Percentiles rank a stretch among this genome's conserved stretches.
Evolutionary conservation across 2,329 filamentous ascomycete species (phyloP).

Genomic region (Cladorrhinum sp.): DNA sequence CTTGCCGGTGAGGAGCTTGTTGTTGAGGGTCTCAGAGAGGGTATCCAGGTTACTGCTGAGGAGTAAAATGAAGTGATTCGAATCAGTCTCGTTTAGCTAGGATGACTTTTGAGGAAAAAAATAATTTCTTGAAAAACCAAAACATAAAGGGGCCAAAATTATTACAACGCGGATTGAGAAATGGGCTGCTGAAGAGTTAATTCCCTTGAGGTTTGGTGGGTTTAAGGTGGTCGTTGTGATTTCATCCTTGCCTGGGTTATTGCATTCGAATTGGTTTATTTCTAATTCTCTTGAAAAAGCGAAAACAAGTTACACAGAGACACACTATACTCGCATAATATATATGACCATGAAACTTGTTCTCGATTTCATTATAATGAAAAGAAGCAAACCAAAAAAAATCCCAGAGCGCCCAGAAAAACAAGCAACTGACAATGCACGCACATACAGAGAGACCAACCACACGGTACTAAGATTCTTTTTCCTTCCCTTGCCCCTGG

Average conservation of each 20-base stretch:
- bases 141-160: neutral
- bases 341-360: neutral
- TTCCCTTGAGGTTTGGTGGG: neutral
- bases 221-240: neutral
- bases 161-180: neutral
- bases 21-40: conserved; percentile 82
- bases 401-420: neutral
- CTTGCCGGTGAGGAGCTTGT: conserved; percentile 80
- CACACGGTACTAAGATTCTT: neutral
- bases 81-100: neutral
- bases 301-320: neutral
- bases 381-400: neutral
- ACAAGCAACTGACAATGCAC: neutral
- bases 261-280: neutral
- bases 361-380: neutral
- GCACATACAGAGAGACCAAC: neutral
- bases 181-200: neutral
- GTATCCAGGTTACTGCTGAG: conserved; percentile 55
- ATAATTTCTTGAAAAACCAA: neutral
- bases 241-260: neutral
- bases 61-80: neutral
- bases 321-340: neutral
- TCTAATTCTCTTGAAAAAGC: neutral
- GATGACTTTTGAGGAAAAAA: neutral
- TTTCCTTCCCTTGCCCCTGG: neutral